These are phyloP conservation scores for Candida rishiriensis DNA, from an alignment of 805 yeast genomes.

Conservation along the genomic window DNA sequence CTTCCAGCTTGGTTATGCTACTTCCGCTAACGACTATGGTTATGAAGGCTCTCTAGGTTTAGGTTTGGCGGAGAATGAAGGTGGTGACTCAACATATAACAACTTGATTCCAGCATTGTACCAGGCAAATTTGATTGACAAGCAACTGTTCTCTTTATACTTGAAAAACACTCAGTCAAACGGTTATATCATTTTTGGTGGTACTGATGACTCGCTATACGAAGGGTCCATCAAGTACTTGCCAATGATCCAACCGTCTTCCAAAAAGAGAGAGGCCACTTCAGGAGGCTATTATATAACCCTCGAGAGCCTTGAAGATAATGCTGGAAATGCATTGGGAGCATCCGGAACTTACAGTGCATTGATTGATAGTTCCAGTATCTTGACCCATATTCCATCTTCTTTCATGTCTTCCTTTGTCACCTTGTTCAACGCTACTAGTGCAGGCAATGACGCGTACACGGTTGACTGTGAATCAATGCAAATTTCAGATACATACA, in stretches of 20 bases:
- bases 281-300: slow-evolving; percentile 15
- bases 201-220: slow-evolving; percentile 27
- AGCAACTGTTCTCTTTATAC: slow-evolving; percentile 26
- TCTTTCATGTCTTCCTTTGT: slow-evolving; percentile 15
- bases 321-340: slow-evolving; percentile 8
- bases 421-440: slow-evolving; percentile 11
- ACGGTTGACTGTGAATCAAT: slow-evolving; percentile 19
- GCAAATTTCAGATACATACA: slow-evolving; percentile 7
- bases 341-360: slow-evolving; percentile 25
- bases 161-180: slow-evolving; percentile 18
- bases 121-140: slow-evolving; percentile 25
- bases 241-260: slow-evolving; percentile 6
- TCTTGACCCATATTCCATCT: slow-evolving; percentile 45
- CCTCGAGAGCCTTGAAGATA: slow-evolving; percentile 10
- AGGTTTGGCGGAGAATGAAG: slow-evolving; percentile 10
- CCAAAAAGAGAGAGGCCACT: slow-evolving; percentile 3
- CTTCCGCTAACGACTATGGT: slow-evolving; percentile 8
- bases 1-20: slow-evolving; percentile 20
- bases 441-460: slow-evolving; percentile 16
- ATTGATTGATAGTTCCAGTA: slow-evolving; percentile 53
- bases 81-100: slow-evolving; percentile 8
- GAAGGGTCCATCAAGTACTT: slow-evolving; percentile 19
- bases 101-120: slow-evolving; percentile 22
- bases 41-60: slow-evolving; percentile 18
- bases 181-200: slow-evolving; percentile 31